A percentile compares a stretch with the other conserved stretches of the same genome.
These are phyloP conservation scores for Esteya vermicola DNA, from an alignment of 2,329 filamentous ascomycete genomes.

Conservation along the genomic window DNA sequence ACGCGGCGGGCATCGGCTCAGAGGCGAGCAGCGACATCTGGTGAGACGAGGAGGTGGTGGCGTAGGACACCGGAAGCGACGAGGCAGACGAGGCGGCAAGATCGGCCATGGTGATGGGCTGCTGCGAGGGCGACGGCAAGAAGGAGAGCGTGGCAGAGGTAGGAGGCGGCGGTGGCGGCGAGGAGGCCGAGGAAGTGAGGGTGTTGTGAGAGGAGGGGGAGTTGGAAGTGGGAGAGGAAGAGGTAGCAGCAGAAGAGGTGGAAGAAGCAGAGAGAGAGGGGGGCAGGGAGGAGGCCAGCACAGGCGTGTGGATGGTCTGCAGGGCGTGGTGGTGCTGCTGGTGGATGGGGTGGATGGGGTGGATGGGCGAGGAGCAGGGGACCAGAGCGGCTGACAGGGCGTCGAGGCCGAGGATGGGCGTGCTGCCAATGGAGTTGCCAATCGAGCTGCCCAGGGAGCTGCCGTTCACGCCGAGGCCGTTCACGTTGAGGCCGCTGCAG, in stretches of 20 bases:
- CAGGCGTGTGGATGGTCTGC: background rate
- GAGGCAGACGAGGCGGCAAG: slow-evolving; percentile 21
- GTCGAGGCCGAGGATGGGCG: no score
- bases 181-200: background rate
- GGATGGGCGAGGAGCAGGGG: background rate
- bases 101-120: slow-evolving; percentile 25
- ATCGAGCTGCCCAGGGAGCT: no score
- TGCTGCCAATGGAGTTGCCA: no score
- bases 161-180: no score
- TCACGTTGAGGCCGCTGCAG: background rate
- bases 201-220: background rate
- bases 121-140: slow-evolving; percentile 5
- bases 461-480: background rate
- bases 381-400: no score
- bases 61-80: slow-evolving; percentile 31
- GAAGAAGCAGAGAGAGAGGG: background rate
- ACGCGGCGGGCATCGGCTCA: slow-evolving; percentile 24
- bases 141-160: no score
- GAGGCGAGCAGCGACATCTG: slow-evolving; percentile 36
- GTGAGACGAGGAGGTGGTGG: slow-evolving; percentile 28
- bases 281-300: background rate
- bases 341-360: background rate
- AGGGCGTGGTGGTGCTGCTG: no score
- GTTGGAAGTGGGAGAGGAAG: background rate
- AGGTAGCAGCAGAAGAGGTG: background rate